Percentiles rank a stretch among this genome's conserved stretches.
phyloP scores from a whole-genome alignment of 768 basidiomycete genomes.

The Antrodiella citrinella region DNA sequence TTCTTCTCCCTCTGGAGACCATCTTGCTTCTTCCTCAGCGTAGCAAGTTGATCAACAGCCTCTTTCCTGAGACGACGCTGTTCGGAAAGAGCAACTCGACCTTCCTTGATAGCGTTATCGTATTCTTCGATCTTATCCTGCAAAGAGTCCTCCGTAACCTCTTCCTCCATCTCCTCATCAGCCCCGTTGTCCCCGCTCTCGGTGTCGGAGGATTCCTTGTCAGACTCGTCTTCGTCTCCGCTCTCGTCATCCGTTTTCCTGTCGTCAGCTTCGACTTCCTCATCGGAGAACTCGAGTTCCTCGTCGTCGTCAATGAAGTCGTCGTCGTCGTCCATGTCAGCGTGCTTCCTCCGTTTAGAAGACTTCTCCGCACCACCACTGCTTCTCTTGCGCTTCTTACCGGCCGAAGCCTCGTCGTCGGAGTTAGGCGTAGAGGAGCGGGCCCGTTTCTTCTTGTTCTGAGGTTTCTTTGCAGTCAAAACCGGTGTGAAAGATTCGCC shows the following conservation, averaged over 20 bases:
- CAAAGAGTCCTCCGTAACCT: conserved; percentile 37
- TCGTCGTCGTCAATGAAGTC: conserved; percentile 22
- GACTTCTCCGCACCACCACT: conserved; percentile 32
- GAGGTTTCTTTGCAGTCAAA: conserved; percentile 27
- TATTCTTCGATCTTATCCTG: conserved; percentile 36
- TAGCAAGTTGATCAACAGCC: conserved; percentile 26
- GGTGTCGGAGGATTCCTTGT: conserved; percentile 20
- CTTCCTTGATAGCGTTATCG: conserved; percentile 32
- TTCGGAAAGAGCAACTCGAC: conserved; percentile 29
- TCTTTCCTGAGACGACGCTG: conserved; percentile 35
- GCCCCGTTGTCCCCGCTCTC: conserved; percentile 17
- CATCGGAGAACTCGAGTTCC: conserved; percentile 15
- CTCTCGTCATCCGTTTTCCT: conserved; percentile 12
- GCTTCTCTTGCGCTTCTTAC: conserved; percentile 45
- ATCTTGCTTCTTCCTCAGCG: conserved; percentile 31
- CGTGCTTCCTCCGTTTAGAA: conserved; percentile 34
- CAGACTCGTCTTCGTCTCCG: background rate
- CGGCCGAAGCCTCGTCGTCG: conserved; percentile 7
- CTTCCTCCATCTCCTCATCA: conserved; percentile 28
- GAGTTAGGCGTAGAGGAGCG: conserved; percentile 8
- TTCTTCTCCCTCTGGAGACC: conserved; percentile 42
- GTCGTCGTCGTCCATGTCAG: conserved; percentile 29
- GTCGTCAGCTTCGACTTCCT: conserved; percentile 15
- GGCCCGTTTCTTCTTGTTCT: conserved; percentile 11
- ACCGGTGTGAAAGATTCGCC: conserved; percentile 36